Base-by-base conservation (phyloP, 208 protist species). In the Trypanosoma avium region DNA sequence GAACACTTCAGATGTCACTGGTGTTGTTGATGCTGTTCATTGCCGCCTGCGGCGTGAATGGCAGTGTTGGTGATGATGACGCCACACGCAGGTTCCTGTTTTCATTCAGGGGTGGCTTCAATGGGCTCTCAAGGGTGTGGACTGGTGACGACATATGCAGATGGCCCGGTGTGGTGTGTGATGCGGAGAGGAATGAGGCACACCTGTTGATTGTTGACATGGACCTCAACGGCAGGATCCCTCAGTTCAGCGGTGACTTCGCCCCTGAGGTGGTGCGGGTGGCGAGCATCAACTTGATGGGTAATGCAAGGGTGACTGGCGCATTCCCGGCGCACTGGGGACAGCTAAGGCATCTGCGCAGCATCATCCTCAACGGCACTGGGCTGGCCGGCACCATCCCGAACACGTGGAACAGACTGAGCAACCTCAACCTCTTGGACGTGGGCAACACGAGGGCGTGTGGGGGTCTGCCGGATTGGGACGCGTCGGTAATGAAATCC, bases 391-490 rank as follows among this genome's bases (percentile, higher is more conserved):
- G 75, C 33, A 61, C 58, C 33, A 68, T 81, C 53, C 75, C 75
- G n/a, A 61, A 73, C 64, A 12, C 29, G n/a, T 81, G 75, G 75
- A 64, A 73, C 33, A 36, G 46, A 46, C 64, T 81, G 40, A 17
- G 62, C 17, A 49, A 53, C 32, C 64, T 81, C 47, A 43, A 32
- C 9, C 49, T 29, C 19, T 17, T 81, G 13, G 63, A 73, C 61
- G 57, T 77, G 35, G 63, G 66, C 21, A 67, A 74, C 43, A 81
- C 75, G 13, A 73, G 66, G 65, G 70, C 70, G 26, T 81, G 75
- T 64, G 60, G 66, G 27, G 67, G 61, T 58, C 61, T 77, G 24
- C 70, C 75, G 12, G n/a, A 64, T n/a, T 77, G 70, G 70, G 56
- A 63, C 38, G 15, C 22, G 32, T 70, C 43, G 13, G 36, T 40